Base-by-base conservation (phyloP, 371 early-diverging fungal genomes). In the Dinochytrium kinnereticum region DNA sequence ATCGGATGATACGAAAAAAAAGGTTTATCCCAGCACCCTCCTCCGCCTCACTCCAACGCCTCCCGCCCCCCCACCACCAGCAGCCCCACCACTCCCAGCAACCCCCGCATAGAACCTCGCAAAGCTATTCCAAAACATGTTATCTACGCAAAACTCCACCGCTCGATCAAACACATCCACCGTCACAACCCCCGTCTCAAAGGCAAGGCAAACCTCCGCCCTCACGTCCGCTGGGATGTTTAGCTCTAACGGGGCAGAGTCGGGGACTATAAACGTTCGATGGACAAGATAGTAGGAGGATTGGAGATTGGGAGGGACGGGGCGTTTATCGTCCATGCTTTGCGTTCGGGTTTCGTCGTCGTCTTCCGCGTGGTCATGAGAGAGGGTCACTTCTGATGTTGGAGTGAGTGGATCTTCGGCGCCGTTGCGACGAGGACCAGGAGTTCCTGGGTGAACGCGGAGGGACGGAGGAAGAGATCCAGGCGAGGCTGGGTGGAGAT, bases 91-190 rank as follows among this genome's bases (percentile, higher is more conserved):
- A 10, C 34, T 61, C 61, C 34, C 36, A 30, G 61, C 3, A 34
- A 31, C 36, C 34, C 19, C 24, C 7, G 5, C 36, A 19, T 37
- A 61, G n/a, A 37, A 66, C 44, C 44, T 66, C 5, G 40, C 2
- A 44, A 66, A 66, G n/a, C n/a, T n/a, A 28, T 66, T 66, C 2
- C 17, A 66, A 28, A 66, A 66, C 66, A 66, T 66, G 15, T 37
- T 66, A 17, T 66, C 66, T 26, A n/a, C 44, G 24, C 38, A 39
- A 44, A 17, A 66, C 44, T 26, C 66, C n/a, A 66, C 44, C 24
- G 49, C 66, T 44, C 44, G 2, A 28, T 66, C 66, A 66, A 66
- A 66, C 44, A 44, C 30, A 44, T 66, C 66, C 44, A 37, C 66
- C 7, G 66, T 40, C 40, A 66, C 38, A 3, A 2, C 10, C 17